These are phyloP conservation scores for Trypethelium eluteriae DNA, from an alignment of 495 filamentous ascomycete genomes.

Conservation along the genomic window DNA sequence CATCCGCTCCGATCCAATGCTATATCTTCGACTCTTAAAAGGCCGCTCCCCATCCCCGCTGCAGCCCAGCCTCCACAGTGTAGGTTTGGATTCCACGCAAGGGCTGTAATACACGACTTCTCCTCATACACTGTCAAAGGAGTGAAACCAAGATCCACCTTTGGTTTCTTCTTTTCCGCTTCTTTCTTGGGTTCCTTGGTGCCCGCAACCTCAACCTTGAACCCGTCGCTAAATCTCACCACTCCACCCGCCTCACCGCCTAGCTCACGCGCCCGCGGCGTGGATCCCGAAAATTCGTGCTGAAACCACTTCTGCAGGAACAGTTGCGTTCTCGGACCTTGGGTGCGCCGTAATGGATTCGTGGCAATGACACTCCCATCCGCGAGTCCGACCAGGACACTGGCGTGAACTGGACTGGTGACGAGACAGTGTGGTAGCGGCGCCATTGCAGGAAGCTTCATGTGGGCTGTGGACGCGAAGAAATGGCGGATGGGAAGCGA, in stretches of 20 bases:
- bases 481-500: constrained; percentile 49
- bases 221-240: background rate
- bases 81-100: constrained; percentile 63
- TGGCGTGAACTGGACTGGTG: constrained; percentile 46
- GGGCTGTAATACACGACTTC: constrained; percentile 45
- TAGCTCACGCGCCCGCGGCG: constrained; percentile 8
- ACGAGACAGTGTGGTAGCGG: constrained; percentile 37
- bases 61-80: constrained; percentile 56
- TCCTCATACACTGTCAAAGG: constrained; percentile 51
- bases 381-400: constrained; percentile 47
- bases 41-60: constrained; percentile 53
- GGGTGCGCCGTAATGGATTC: constrained; percentile 50
- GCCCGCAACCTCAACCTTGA: background rate
- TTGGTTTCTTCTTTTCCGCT: constrained; percentile 32
- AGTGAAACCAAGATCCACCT: background rate
- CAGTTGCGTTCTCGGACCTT: constrained; percentile 47
- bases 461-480: constrained; percentile 42
- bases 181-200: constrained; percentile 15
- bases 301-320: constrained; percentile 57
- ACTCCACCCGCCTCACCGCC: background rate
- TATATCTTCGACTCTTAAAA: constrained; percentile 63
- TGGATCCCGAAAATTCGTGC: constrained; percentile 48
- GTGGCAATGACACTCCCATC: constrained; percentile 48
- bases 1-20: constrained; percentile 24
- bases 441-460: constrained; percentile 29